Percentiles rank a stretch among this genome's conserved stretches.
phyloP scores from a whole-genome alignment of 805 yeast species.

The Geotrichum ghanense region DNA sequence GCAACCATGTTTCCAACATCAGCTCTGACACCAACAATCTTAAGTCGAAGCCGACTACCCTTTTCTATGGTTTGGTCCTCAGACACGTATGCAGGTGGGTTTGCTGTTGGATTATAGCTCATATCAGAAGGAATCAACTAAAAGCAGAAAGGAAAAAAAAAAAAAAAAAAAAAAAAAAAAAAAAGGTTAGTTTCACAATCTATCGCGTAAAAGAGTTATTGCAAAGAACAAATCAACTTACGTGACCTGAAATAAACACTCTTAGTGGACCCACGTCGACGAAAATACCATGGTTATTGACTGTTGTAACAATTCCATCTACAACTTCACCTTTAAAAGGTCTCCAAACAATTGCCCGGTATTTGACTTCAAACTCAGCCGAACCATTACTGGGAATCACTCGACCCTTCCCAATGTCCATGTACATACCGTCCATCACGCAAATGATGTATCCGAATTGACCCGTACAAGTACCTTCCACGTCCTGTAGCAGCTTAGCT shows the following conservation, averaged over 20 bases:
- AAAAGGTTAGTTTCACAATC: not conserved
- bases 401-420: conserved; percentile 90
- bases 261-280: conserved; percentile 97
- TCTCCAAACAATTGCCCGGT: conserved; percentile 94
- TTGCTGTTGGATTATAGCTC: conserved; percentile 87
- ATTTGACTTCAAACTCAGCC: conserved; percentile 93
- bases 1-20: conserved; percentile 97
- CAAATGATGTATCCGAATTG: conserved; percentile 96
- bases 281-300: conserved; percentile 90
- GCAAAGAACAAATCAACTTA: conserved; percentile 11
- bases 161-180: not conserved
- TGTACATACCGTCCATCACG: conserved; percentile 86
- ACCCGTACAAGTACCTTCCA: conserved; percentile 98
- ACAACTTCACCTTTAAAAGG: conserved; percentile 99
- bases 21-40: conserved; percentile 93
- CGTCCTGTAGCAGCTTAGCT: conserved; percentile 84
- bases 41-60: conserved; percentile 86
- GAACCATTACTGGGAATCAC: conserved; percentile 86
- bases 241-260: conserved; percentile 87
- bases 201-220: not conserved
- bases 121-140: conserved; percentile 81
- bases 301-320: conserved; percentile 90
- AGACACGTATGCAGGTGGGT: conserved; percentile 96
- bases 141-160: conserved; percentile 2
- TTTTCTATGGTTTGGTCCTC: conserved; percentile 92